phyloP scores from a whole-genome alignment of 2,329 filamentous ascomycete genomes.

The Emergomyces pasteurianus region DNA sequence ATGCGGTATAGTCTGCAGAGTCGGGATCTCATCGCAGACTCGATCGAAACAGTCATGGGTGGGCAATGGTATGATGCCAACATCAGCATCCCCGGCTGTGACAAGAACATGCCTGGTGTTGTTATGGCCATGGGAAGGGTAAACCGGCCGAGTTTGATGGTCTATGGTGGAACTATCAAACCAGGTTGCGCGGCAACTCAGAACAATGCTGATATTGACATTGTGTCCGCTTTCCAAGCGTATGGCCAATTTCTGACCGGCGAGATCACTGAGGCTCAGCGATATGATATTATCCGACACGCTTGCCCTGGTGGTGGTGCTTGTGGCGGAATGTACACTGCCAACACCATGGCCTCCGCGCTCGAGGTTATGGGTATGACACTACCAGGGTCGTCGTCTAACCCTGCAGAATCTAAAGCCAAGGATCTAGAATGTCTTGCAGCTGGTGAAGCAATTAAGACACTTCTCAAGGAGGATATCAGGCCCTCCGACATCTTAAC shows the following conservation, averaged over 20 bases:
- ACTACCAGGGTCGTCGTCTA: conserved; percentile 70
- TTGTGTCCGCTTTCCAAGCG: conserved; percentile 94
- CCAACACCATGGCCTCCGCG: conserved; percentile 64
- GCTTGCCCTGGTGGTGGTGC: conserved; percentile 77
- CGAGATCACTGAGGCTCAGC: conserved; percentile 78
- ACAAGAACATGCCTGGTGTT: conserved; percentile 98
- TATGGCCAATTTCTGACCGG: conserved; percentile 92
- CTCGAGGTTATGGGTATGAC: conserved; percentile 66
- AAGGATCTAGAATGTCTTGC: conserved; percentile 63
- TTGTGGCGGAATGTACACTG: conserved; percentile 77
- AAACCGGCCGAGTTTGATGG: conserved; percentile 91
- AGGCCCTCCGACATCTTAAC: conserved; percentile 68
- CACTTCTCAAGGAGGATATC: conserved; percentile 64
- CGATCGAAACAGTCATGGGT: conserved; percentile 97
- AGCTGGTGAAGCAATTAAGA: conserved; percentile 62
- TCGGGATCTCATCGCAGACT: conserved; percentile 92
- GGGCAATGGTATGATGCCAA: conserved; percentile 99
- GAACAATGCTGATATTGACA: conserved; percentile 67
- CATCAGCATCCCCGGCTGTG: conserved; percentile 90
- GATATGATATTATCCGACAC: conserved; percentile 88
- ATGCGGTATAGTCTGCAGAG: conserved; percentile 96
- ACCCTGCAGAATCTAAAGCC: conserved; percentile 59
- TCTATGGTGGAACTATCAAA: conserved; percentile 90
- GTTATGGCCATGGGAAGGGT: conserved; percentile 88
- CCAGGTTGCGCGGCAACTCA: conserved; percentile 73